Conservation (phyloP, 148 eudicot genomes). For the Heliosperma pusillum region DNA sequence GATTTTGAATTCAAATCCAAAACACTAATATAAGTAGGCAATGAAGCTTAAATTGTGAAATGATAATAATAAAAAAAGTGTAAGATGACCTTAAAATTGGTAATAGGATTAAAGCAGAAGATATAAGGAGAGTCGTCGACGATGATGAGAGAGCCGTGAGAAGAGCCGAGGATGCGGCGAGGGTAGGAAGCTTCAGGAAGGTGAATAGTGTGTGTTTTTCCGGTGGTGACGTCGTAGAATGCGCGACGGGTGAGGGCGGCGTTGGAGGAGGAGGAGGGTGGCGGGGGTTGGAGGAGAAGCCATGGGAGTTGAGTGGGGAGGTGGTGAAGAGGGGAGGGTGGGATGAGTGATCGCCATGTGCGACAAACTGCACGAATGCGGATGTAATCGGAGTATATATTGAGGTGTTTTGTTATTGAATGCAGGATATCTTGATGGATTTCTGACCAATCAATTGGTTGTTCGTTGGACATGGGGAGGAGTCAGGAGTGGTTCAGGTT, state of each 20-base stretch:
- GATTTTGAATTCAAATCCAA: background rate
- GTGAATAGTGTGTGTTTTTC: slow-evolving; percentile 33
- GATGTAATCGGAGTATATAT: slow-evolving; percentile 41
- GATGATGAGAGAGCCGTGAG: slow-evolving; percentile 54
- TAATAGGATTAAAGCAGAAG: slow-evolving; percentile 55
- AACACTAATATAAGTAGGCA: background rate
- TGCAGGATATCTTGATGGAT: slow-evolving; percentile 56
- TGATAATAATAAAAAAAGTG: too few relatives aligned
- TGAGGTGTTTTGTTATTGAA: slow-evolving; percentile 35
- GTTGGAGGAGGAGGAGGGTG: slow-evolving; percentile 35
- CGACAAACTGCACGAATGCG: slow-evolving; percentile 59
- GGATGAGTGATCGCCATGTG: slow-evolving; percentile 32
- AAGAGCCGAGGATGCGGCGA: slow-evolving; percentile 63
- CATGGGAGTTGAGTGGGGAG: slow-evolving; percentile 59
- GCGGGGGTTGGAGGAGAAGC: slow-evolving; percentile 44
- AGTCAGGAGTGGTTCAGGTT: too few relatives aligned
- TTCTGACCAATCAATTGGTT: slow-evolving; percentile 45
- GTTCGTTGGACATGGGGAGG: too few relatives aligned
- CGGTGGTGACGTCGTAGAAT: slow-evolving; percentile 37
- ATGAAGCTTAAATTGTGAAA: too few relatives aligned
- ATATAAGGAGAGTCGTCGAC: slow-evolving; percentile 46
- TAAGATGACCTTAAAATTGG: slow-evolving; percentile 28
- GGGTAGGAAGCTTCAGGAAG: slow-evolving; percentile 41
- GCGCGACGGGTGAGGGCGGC: slow-evolving; percentile 21
- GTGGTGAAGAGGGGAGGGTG: slow-evolving; percentile 32